Evolutionary conservation across 331 rosid species (phyloP).

Genomic region (Rhamnella rubrinervis): DNA sequence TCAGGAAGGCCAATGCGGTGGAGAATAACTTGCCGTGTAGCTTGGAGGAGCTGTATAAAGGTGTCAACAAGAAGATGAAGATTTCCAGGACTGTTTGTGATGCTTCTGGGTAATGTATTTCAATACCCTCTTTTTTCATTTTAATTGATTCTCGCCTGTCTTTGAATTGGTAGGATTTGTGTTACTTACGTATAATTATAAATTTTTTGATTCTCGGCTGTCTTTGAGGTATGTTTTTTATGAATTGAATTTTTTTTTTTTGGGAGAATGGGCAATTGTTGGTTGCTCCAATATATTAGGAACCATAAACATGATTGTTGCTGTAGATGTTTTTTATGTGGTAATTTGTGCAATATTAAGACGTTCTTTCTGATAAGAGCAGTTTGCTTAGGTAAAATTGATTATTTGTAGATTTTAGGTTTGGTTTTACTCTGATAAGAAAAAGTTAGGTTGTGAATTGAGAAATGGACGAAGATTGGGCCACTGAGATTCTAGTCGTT

Average conservation of each 20-base stretch:
- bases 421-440: no score
- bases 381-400: not conserved
- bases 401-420: not conserved
- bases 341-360: not conserved
- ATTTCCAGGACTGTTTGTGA: conserved; percentile 64
- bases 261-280: not conserved
- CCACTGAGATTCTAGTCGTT: not conserved
- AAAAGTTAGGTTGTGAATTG: not conserved
- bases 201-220: no score
- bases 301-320: not conserved
- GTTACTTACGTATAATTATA: no score
- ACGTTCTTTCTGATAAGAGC: not conserved
- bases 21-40: conserved; percentile 61
- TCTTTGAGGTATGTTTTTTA: no score
- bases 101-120: conserved; percentile 50
- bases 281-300: not conserved
- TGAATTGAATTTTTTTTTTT: not conserved
- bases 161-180: not conserved
- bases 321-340: not conserved
- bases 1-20: conserved; percentile 55
- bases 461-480: not conserved
- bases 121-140: not conserved
- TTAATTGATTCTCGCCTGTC: not conserved
- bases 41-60: conserved; percentile 79
- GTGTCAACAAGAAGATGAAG: conserved; percentile 75